These are phyloP conservation scores for Vigna reflexopilosa DNA, from an alignment of 306 rosid genomes.

Conservation along the genomic window DNA sequence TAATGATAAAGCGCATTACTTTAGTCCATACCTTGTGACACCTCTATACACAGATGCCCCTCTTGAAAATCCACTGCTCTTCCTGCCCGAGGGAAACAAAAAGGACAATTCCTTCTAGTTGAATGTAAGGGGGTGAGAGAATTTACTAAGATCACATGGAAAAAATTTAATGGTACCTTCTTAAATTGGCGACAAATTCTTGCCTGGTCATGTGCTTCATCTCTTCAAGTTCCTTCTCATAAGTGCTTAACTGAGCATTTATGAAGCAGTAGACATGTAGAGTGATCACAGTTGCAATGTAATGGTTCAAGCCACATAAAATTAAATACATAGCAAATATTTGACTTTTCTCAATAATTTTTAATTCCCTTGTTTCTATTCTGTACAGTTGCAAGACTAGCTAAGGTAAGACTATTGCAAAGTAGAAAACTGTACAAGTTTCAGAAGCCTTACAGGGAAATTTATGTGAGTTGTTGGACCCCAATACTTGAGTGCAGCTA, in stretches of 20 bases:
- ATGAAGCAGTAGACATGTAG: slow-evolving; percentile 44
- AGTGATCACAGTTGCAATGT: slow-evolving; percentile 39
- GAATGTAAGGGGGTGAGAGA: background rate
- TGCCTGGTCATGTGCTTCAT: slow-evolving; percentile 96
- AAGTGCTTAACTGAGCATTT: slow-evolving; percentile 73
- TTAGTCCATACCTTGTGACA: slow-evolving; percentile 97
- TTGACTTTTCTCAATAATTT: slow-evolving; percentile 23
- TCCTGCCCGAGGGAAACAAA: slow-evolving; percentile 56
- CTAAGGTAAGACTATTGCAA: slow-evolving; percentile 26
- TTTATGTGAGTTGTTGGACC: slow-evolving; percentile 97
- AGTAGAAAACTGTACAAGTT: slow-evolving; percentile 35
- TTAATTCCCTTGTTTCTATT: background rate
- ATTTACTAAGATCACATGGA: slow-evolving; percentile 37
- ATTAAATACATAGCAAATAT: slow-evolving; percentile 25
- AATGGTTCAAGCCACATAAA: slow-evolving; percentile 39
- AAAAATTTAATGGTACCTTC: slow-evolving; percentile 62
- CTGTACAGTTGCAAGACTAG: slow-evolving; percentile 1
- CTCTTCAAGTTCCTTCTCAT: slow-evolving; percentile 92
- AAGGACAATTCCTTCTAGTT: slow-evolving; percentile 38
- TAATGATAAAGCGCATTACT: slow-evolving; percentile 47
- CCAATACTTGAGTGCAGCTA: slow-evolving; percentile 99
- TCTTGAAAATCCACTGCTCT: slow-evolving; percentile 99
- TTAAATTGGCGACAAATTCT: slow-evolving; percentile 96
- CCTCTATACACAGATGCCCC: slow-evolving; percentile 99
- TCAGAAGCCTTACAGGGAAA: slow-evolving; percentile 78